Evolutionary conservation across 2,329 filamentous ascomycete genomes (phyloP), one percentile per base, ranked within the genome.

Genomic region (Cladosporium sphaerospermum): DNA sequence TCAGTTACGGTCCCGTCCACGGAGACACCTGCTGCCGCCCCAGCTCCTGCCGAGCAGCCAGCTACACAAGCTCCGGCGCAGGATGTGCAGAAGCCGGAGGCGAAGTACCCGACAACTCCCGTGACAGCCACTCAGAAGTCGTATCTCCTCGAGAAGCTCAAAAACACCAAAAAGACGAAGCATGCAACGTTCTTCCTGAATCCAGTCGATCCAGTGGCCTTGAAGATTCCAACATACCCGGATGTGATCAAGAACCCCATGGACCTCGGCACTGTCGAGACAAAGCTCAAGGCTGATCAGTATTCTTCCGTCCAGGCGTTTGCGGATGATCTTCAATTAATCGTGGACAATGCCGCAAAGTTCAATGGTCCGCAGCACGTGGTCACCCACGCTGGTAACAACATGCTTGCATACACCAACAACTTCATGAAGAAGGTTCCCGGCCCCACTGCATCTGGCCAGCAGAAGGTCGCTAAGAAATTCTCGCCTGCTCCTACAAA

Each of bases 341-440:
- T 99, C 67, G 81, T 92, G 57, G 75, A 83, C 55, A 99, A 99
- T 67, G 83, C 87, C 1, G 67, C 85, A 36, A 73, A 75, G 0
- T 99, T 96, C 79, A 99, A 99, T 67, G 91, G 92, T 11, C 73
- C 80, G 0, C 74, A 80, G 4, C 91, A 97, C 64, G 73, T 81
- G 0, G 83, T 97, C 45, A 86, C 90, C 0, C 73, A 76, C 41
- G 79, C 85, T 52, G 85, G 85, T 13, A 78, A 83, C 58, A 80
- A 77, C 50, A 75, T 85, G 67, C 74, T 78, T 52, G 74, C 73
- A 9, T 79, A 79, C 50, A 84, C 85, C 62, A 71, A 82, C 37
- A 79, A 78, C 60, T 78, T 83, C 55, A 78, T 88, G 71, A 69
- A 70, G 41, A 80, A 78, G 56, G 73, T 87, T 23, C 81, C 84